Percentiles rank a stretch among this genome's conserved stretches.
Evolutionary conservation across 306 rosid genomes (phyloP).

Genomic region (Quercus glauca): DNA sequence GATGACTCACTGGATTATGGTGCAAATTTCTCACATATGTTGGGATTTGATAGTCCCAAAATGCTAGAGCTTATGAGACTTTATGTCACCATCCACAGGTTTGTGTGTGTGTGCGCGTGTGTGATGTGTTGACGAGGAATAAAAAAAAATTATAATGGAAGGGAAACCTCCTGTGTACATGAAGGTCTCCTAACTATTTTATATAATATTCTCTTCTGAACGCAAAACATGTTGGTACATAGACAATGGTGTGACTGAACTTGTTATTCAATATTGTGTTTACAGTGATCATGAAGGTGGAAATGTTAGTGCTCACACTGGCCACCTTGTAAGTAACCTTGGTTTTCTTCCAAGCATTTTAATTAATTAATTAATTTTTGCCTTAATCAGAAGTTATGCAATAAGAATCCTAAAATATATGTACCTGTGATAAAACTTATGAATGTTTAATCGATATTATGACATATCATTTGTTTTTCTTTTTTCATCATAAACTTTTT

Average conservation of each 20-base stretch:
- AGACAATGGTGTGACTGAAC: background rate
- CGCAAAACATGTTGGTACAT: constrained; percentile 6
- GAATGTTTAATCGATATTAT: constrained; percentile 1
- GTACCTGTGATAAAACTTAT: background rate
- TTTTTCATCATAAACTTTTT: background rate
- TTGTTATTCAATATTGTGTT: constrained; percentile 19
- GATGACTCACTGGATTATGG: constrained; percentile 94
- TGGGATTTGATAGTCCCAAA: constrained; percentile 86
- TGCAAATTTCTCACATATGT: constrained; percentile 86
- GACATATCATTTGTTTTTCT: background rate
- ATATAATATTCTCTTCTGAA: constrained; percentile 2
- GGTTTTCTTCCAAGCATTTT: constrained; percentile 16
- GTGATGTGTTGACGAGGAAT: too few relatives aligned
- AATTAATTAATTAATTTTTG: background rate
- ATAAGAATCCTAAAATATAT: constrained; percentile 6
- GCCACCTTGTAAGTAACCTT: constrained; percentile 72
- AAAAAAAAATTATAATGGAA: too few relatives aligned
- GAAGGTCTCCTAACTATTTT: too few relatives aligned
- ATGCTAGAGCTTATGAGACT: constrained; percentile 97
- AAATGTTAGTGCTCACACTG: constrained; percentile 96
- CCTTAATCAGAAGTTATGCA: background rate
- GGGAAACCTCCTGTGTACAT: too few relatives aligned
- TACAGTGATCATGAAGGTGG: constrained; percentile 99
- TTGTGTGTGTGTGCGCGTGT: constrained; percentile 18
- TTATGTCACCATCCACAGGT: constrained; percentile 93